A percentile compares a stretch with the other conserved stretches of the same genome.
phyloP scores from a whole-genome alignment of 352 stramenopile species.

The Albugo laibachii region DNA sequence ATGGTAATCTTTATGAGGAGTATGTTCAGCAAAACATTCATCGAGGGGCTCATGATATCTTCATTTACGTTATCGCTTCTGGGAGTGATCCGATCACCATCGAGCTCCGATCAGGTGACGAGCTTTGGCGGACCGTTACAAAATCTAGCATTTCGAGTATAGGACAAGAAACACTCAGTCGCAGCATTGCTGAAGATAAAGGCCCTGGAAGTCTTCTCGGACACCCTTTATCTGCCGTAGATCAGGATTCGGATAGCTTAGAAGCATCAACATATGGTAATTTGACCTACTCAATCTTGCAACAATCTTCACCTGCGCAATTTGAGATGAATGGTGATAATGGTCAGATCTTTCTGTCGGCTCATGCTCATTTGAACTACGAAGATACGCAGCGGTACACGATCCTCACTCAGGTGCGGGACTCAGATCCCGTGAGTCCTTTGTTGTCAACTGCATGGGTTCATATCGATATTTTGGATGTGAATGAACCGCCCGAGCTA shows the following conservation, averaged over 20 bases:
- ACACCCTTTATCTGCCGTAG: background rate
- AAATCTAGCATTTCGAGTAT: background rate
- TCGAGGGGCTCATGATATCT: background rate
- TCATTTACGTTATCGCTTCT: background rate
- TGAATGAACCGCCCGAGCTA: constrained; percentile 15
- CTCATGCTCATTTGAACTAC: background rate
- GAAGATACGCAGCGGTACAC: background rate
- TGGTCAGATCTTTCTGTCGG: background rate
- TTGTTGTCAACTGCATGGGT: constrained; percentile 12
- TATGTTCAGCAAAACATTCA: background rate
- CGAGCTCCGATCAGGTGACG: background rate
- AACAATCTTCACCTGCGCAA: background rate
- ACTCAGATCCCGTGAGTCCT: background rate
- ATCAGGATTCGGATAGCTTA: background rate
- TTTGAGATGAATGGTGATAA: background rate
- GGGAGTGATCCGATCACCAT: background rate
- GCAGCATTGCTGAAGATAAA: background rate
- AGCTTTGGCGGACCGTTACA: background rate
- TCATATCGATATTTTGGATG: constrained; percentile 13
- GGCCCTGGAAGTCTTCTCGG: background rate
- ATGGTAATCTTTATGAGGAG: background rate
- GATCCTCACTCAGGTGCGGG: background rate
- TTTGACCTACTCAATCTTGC: background rate
- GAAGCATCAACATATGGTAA: background rate
- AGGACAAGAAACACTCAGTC: background rate